Evolutionary conservation across 345 rosid genomes (phyloP), one percentile per base, ranked within the genome.

Genomic region (Euphorbia lathyris): DNA sequence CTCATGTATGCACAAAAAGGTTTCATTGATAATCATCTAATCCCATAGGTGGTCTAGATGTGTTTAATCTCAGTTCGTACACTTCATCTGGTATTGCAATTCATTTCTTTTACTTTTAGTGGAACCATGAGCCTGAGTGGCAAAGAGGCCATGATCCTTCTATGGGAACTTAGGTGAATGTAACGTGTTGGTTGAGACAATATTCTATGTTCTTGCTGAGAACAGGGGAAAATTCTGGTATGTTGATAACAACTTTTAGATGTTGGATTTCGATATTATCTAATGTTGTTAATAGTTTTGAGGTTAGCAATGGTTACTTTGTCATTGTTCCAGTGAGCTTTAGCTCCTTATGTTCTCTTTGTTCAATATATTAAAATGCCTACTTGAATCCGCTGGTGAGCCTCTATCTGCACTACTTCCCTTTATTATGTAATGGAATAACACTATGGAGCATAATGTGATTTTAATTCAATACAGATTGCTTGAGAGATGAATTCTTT

Each of bases 111-210:
- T 16, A 57, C 43, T 53, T 79, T 43, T 74, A 89, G 95, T 7
- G 90, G 92, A 89, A 87, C 82, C 95, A 89, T 76, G 88, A 89
- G 64, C 88, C 90, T 50, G 90, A 85, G 79, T 87, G 88, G 88
- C 87, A 87, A 0, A 68, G 83, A 67, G 73, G n/a, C n/a, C 92
- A 2, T 88, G 87, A 63, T 89, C 92, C 10, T 89, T 89, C 79
- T 87, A 87, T 73, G 70, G 72, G 0, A 68, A 64, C 80, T 34
- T 23, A 34, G 92, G 95, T 71, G 95, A 89, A 69, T 87, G 95
- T 23, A 88, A 90, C 58, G 90, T 87, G 65, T 78, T 83, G 74
- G 88, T 87, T 25, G 86, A 89, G 78, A 87, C 87, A 38, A 89
- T 85, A 90, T 87, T 87, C 76, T 84, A 80, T 52, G 82, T 86